Conservation (phyloP, 2,329 filamentous ascomycete genomes). For the Ceratocystis albifundus region DNA sequence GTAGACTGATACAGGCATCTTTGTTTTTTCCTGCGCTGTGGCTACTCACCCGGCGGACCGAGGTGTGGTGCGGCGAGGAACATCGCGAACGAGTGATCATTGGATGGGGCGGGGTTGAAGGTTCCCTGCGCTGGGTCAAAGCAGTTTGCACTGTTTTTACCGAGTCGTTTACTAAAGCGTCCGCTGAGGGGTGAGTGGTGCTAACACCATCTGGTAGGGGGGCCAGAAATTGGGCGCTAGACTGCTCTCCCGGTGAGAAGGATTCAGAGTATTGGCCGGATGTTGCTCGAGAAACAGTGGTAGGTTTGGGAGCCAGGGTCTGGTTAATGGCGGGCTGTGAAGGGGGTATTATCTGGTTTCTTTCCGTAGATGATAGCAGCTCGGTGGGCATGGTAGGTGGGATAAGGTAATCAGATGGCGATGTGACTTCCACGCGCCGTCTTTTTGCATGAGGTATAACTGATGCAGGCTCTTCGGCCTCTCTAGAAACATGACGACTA, state of each 20-base stretch:
- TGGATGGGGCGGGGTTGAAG: slow-evolving; percentile 3
- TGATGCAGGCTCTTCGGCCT: background rate
- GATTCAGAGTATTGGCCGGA: background rate
- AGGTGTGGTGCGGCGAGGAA: slow-evolving; percentile 6
- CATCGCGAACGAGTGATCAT: slow-evolving; percentile 13
- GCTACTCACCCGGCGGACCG: background rate
- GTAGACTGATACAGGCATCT: background rate
- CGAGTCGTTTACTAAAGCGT: background rate
- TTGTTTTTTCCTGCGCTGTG: background rate
- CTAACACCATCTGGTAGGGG: background rate
- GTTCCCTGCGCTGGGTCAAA: background rate
- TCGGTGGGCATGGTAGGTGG: background rate
- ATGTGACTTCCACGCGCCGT: background rate
- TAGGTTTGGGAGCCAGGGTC: background rate
- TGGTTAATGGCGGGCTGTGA: background rate
- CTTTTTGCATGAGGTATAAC: background rate
- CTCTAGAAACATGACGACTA: background rate
- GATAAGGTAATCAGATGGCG: background rate
- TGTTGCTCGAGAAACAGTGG: background rate
- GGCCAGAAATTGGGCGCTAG: background rate
- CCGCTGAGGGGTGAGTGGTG: background rate
- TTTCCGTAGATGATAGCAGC: background rate
- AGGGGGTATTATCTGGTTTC: background rate
- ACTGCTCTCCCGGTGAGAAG: background rate
- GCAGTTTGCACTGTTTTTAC: background rate